Percentiles rank a stretch among this genome's conserved stretches.
Conservation (phyloP, 768 basidiomycete species). For the Coprinopsis marcescibilis region DNA sequence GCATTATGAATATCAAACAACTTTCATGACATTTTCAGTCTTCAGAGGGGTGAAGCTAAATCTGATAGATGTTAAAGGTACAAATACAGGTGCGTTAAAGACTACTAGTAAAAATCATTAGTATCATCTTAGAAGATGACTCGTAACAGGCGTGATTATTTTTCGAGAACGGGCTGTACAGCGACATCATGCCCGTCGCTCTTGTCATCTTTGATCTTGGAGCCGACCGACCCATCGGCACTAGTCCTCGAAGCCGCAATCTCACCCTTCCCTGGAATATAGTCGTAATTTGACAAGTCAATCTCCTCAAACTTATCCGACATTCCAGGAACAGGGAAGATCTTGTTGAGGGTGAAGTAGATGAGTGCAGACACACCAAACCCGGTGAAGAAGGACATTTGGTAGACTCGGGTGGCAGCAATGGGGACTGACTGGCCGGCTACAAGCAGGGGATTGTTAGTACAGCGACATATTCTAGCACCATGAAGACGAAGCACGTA, state of each 20-base stretch:
- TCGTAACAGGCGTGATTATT: too few species aligned
- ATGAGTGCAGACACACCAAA: slow-evolving; percentile 62
- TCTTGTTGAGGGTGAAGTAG: slow-evolving; percentile 54
- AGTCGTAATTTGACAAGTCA: slow-evolving; percentile 38
- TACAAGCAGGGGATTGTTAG: slow-evolving; percentile 14
- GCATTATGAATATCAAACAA: too few species aligned
- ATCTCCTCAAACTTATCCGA: slow-evolving; percentile 43
- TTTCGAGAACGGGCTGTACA: too few species aligned
- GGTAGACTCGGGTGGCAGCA: slow-evolving; percentile 66
- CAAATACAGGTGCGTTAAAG: too few species aligned
- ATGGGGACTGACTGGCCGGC: slow-evolving; percentile 58
- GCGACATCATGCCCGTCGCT: too few species aligned
- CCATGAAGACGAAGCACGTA: slow-evolving; percentile 24
- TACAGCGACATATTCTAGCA: neutral
- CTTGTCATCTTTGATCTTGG: neutral
- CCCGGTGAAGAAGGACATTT: slow-evolving; percentile 82
- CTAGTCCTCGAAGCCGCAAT: slow-evolving; percentile 11
- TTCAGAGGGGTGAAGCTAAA: too few species aligned
- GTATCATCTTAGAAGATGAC: too few species aligned
- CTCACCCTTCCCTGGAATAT: slow-evolving; percentile 2
- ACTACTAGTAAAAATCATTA: too few species aligned
- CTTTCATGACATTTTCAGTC: too few species aligned
- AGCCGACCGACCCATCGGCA: slow-evolving; percentile 9
- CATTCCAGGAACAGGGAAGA: slow-evolving; percentile 54
- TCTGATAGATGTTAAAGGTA: too few species aligned